Evolutionary conservation across 164 flowering plant genomes (phyloP).

Genomic region (Houttuynia cordata): DNA sequence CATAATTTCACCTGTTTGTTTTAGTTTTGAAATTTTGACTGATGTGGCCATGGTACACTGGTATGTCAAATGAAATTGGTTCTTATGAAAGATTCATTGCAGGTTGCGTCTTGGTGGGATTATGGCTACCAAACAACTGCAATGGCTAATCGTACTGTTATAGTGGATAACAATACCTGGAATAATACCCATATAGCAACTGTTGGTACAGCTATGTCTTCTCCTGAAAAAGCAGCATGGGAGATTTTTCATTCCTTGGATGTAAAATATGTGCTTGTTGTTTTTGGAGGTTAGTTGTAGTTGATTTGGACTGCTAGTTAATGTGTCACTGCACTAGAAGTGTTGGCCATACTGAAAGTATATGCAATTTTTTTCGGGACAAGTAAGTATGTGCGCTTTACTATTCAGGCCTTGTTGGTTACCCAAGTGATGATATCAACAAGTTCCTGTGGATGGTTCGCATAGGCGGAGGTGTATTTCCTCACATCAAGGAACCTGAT

Average conservation of each 20-base stretch:
- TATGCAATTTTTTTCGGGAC: too few relatives aligned
- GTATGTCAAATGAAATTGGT: neutral
- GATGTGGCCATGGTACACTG: too few relatives aligned
- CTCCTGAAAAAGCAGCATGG: slow-evolving; percentile 99
- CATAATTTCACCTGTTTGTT: too few relatives aligned
- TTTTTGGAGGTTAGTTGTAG: slow-evolving; percentile 78
- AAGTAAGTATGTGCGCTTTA: slow-evolving; percentile 5
- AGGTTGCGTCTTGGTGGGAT: slow-evolving; percentile 99
- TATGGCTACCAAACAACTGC: slow-evolving; percentile 99
- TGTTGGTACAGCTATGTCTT: slow-evolving; percentile 99
- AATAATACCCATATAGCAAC: slow-evolving; percentile 99
- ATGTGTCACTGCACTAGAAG: neutral
- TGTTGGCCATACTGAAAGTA: slow-evolving; percentile 6
- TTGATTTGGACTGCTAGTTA: neutral
- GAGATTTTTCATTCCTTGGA: slow-evolving; percentile 93
- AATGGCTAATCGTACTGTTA: slow-evolving; percentile 96
- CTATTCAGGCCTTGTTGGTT: slow-evolving; percentile 86
- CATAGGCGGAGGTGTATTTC: slow-evolving; percentile 97
- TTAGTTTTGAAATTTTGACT: too few relatives aligned
- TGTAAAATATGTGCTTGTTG: slow-evolving; percentile 99
- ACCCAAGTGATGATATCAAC: slow-evolving; percentile 97
- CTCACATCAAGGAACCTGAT: slow-evolving; percentile 98
- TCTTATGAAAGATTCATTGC: slow-evolving; percentile 11
- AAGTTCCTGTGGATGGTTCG: slow-evolving; percentile 99
- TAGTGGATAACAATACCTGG: slow-evolving; percentile 99